Percentiles rank a stretch among this genome's conserved stretches.
Conservation (phyloP, 148 eudicot genomes). For the Fagopyrum esculentum region DNA sequence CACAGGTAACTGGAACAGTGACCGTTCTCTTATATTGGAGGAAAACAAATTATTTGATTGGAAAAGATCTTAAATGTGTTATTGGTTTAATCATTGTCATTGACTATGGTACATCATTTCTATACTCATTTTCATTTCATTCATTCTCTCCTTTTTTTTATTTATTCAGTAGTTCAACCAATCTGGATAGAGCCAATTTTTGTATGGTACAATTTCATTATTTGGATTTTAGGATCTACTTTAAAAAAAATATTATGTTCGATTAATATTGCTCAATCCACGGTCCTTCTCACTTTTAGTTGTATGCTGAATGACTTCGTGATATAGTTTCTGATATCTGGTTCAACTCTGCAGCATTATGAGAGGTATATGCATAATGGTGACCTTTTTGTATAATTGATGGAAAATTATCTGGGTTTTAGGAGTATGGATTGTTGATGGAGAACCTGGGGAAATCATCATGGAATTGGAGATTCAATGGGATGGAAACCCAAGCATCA, state of each 20-base stretch:
- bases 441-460: slow-evolving; percentile 47
- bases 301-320: neutral
- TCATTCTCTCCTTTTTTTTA: too few relatives aligned
- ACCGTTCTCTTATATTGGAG: neutral
- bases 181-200: neutral
- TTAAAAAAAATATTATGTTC: neutral
- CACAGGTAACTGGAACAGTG: slow-evolving; percentile 44
- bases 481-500: slow-evolving; percentile 84
- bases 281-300: neutral
- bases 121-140: neutral
- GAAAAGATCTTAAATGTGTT: neutral
- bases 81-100: neutral
- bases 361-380: neutral
- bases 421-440: slow-evolving; percentile 65
- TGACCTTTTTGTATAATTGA: neutral
- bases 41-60: neutral
- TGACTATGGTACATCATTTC: neutral
- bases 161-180: neutral
- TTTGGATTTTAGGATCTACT: neutral
- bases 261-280: neutral
- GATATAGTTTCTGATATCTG: too few relatives aligned
- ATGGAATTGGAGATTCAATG: slow-evolving; percentile 89
- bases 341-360: too few relatives aligned
- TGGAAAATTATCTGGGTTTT: neutral
- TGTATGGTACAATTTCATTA: neutral